Percentiles rank a stretch among this genome's conserved stretches.
phyloP scores from a whole-genome alignment of 2,329 filamentous ascomycete species.

The Curvularia eragrostidis region DNA sequence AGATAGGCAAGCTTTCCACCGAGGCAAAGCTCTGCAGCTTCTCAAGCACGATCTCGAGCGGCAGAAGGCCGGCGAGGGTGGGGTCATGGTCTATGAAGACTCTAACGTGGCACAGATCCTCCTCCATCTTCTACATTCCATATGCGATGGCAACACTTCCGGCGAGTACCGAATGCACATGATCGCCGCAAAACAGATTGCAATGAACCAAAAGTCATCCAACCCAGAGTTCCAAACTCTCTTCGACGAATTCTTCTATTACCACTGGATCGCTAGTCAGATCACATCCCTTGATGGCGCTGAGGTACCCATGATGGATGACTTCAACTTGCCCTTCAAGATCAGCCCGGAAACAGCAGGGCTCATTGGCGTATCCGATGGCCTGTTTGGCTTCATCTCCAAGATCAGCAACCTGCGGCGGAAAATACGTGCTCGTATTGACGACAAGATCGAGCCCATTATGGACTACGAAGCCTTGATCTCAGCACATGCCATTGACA shows the following conservation, averaged over 20 bases:
- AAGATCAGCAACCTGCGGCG: constrained; percentile 81
- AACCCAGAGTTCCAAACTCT: constrained; percentile 76
- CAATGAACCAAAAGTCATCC: constrained; percentile 64
- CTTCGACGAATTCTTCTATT: constrained; percentile 80
- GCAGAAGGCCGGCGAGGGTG: constrained; percentile 47
- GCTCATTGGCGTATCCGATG: constrained; percentile 83
- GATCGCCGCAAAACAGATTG: constrained; percentile 74
- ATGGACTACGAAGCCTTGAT: constrained; percentile 77
- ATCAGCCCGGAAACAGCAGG: constrained; percentile 62
- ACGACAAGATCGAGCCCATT: constrained; percentile 66
- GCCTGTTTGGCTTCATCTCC: constrained; percentile 78
- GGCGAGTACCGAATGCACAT: constrained; percentile 84
- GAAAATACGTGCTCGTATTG: constrained; percentile 72
- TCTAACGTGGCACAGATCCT: constrained; percentile 68
- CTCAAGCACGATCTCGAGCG: constrained; percentile 54
- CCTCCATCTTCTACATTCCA: constrained; percentile 66
- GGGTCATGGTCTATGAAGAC: constrained; percentile 55
- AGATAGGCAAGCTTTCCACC: constrained; percentile 56
- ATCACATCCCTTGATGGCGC: constrained; percentile 63
- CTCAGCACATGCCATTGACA: constrained; percentile 77
- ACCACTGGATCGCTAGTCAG: constrained; percentile 70
- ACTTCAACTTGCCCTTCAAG: constrained; percentile 63
- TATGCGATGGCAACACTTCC: constrained; percentile 64
- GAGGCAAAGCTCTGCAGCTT: constrained; percentile 56
- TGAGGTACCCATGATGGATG: constrained; percentile 60